These are phyloP conservation scores for Ettlia oleoabundans DNA, from an alignment of 139 green algal species.

Conservation along the genomic window DNA sequence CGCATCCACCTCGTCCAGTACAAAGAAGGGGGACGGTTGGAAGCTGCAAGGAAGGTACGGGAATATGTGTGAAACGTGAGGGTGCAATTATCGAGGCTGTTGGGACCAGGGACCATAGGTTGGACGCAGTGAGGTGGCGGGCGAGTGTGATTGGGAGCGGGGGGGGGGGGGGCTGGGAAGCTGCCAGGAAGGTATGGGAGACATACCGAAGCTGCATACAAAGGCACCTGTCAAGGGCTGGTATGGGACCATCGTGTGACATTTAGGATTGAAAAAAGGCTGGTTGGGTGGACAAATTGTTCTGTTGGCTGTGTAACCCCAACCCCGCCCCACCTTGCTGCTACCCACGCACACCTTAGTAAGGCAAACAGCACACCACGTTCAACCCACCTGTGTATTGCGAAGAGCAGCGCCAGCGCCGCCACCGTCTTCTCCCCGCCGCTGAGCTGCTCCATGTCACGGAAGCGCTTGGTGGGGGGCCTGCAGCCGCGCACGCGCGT, in stretches of 20 bases:
- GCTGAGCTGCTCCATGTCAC: constrained; percentile 97
- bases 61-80: neutral
- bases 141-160: too few species aligned
- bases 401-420: constrained; percentile 96
- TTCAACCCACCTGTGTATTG: constrained; percentile 80
- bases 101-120: too few species aligned
- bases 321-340: neutral
- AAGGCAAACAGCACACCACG: too few species aligned
- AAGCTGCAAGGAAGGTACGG: constrained; percentile 48
- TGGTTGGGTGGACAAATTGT: too few species aligned
- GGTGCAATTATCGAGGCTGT: neutral
- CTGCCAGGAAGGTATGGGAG: too few species aligned
- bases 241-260: too few species aligned
- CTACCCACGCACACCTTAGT: neutral
- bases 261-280: too few species aligned
- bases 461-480: constrained; percentile 95
- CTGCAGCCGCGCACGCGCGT: too few species aligned
- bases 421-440: constrained; percentile 92
- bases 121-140: too few species aligned
- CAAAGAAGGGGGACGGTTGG: constrained; percentile 95
- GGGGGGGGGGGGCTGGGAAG: too few species aligned
- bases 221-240: too few species aligned
- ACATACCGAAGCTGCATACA: too few species aligned
- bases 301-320: neutral
- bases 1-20: constrained; percentile 96